These are phyloP conservation scores for button mushroom (Agaricus bisporus) DNA, from an alignment of 768 basidiomycete species.

Conservation along the genomic window DNA sequence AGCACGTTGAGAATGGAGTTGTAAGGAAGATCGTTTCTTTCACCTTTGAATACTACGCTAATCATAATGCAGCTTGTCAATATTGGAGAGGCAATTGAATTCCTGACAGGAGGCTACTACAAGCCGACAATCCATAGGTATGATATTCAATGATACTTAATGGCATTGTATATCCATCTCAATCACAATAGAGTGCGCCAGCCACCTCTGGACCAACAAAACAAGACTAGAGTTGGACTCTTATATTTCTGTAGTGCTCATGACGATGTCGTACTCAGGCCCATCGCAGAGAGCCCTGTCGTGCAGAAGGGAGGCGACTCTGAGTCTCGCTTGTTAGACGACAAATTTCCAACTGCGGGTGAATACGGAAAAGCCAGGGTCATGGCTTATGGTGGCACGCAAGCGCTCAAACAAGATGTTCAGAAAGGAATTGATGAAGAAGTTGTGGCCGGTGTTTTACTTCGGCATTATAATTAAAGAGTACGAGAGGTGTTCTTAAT, in stretches of 20 bases:
- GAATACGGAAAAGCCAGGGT: constrained; percentile 35
- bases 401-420: constrained; percentile 18
- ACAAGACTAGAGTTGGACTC: constrained; percentile 36
- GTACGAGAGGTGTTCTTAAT: not conserved
- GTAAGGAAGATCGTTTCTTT: constrained; percentile 17
- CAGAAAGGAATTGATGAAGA: constrained; percentile 41
- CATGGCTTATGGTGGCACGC: constrained; percentile 32
- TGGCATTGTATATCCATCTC: not conserved
- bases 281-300: constrained; percentile 35
- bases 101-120: constrained; percentile 42
- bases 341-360: constrained; percentile 35
- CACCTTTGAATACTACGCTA: not conserved
- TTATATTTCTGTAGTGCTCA: constrained; percentile 42
- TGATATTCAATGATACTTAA: not conserved
- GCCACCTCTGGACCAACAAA: constrained; percentile 40
- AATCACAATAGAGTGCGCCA: constrained; percentile 33
- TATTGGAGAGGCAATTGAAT: constrained; percentile 42
- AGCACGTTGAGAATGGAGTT: constrained; percentile 38
- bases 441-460: constrained; percentile 35
- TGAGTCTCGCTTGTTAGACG: constrained; percentile 20
- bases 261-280: constrained; percentile 36
- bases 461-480: constrained; percentile 42
- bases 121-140: constrained; percentile 39
- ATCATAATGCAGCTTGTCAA: constrained; percentile 30
- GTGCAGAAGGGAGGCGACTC: constrained; percentile 30